Conservation (phyloP, 345 rosid genomes). For the Combretum micranthum region DNA sequence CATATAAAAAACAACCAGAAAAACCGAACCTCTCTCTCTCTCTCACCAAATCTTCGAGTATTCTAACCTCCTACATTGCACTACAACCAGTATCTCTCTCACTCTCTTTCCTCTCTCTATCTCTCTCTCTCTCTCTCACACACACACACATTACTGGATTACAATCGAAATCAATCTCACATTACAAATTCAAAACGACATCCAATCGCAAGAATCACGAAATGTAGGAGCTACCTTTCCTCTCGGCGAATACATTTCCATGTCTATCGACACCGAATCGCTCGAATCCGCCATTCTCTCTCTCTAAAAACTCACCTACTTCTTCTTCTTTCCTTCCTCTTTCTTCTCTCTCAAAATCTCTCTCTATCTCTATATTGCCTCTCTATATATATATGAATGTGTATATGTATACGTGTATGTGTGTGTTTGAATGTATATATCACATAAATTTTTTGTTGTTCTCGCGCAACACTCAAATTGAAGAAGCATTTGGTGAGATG, state of each 20-base stretch:
- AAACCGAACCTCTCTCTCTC: too few species aligned
- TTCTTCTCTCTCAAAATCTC: conserved; percentile 3
- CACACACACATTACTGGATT: too few species aligned
- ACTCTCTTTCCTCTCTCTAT: too few species aligned
- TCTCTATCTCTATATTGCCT: conserved; percentile 9
- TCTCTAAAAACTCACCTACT: neutral
- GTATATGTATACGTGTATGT: too few species aligned
- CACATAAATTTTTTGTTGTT: too few species aligned
- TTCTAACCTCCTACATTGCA: too few species aligned
- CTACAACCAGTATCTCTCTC: too few species aligned
- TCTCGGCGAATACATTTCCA: conserved; percentile 60
- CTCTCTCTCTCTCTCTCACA: too few species aligned
- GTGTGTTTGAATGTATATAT: neutral
- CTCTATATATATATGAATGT: neutral
- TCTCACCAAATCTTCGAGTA: too few species aligned
- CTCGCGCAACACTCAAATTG: neutral
- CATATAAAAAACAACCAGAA: too few species aligned
- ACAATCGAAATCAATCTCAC: conserved; percentile 7
- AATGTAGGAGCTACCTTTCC: conserved; percentile 58
- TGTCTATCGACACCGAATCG: conserved; percentile 80
- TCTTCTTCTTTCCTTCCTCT: conserved; percentile 2
- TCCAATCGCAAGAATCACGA: neutral
- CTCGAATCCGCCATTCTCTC: conserved; percentile 70
- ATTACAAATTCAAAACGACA: neutral
- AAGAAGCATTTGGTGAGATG: conserved; percentile 8